Conservation (phyloP, 371 early-diverging fungal genomes). For the Funneliformis caledonium region DNA sequence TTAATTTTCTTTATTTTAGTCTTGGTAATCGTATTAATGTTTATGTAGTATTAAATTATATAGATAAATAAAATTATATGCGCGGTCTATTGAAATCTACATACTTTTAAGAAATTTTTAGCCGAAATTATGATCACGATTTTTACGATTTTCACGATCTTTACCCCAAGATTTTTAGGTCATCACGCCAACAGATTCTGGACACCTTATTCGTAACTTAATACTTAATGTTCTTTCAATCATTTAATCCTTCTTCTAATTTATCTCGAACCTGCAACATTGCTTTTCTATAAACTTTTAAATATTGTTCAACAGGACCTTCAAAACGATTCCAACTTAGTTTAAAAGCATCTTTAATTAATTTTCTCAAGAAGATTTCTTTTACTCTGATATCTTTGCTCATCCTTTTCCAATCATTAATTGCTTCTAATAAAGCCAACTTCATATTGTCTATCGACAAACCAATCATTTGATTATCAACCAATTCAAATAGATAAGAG, state of each 20-base stretch:
- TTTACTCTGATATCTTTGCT: conserved; percentile 46
- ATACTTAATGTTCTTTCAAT: too few species aligned
- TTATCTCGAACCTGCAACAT: conserved; percentile 36
- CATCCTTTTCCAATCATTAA: conserved; percentile 50
- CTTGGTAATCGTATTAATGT: too few species aligned
- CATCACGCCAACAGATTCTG: too few species aligned
- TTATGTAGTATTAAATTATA: too few species aligned
- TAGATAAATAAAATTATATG: too few species aligned
- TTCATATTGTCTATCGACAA: conserved; percentile 43
- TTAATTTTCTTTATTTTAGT: too few species aligned
- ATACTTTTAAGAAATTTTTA: too few species aligned
- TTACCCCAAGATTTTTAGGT: too few species aligned
- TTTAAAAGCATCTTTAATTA: conserved; percentile 57
- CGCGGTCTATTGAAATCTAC: too few species aligned
- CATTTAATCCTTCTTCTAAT: background rate
- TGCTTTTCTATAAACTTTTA: conserved; percentile 51
- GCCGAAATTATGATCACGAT: too few species aligned
- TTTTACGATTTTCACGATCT: too few species aligned
- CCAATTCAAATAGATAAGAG: conserved; percentile 59
- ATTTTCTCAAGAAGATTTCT: conserved; percentile 58
- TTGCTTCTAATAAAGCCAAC: conserved; percentile 55
- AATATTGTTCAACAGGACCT: conserved; percentile 58
- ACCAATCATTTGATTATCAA: conserved; percentile 37
- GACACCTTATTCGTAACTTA: too few species aligned
- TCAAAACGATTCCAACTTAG: conserved; percentile 61